phyloP scores from a whole-genome alignment of 495 filamentous ascomycete genomes.

The Filosporella fistucella region DNA sequence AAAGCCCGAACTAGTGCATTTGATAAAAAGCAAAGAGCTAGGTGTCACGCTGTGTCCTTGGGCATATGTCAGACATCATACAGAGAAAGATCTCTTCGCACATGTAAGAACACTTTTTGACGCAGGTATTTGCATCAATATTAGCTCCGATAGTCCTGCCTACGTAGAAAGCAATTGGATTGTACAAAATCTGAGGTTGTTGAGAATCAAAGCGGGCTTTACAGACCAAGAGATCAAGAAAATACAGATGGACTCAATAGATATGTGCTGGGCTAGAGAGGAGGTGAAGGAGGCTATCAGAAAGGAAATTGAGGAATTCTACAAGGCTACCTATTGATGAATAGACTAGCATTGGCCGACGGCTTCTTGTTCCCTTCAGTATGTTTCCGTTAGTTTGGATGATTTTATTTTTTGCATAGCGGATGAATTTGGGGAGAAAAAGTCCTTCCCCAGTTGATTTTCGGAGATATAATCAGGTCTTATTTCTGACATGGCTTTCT shows the following conservation, averaged over 20 bases:
- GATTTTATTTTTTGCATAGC: too few species aligned
- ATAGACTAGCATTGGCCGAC: too few species aligned
- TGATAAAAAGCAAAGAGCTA: constrained; percentile 46
- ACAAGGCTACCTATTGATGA: too few species aligned
- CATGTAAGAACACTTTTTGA: constrained; percentile 61
- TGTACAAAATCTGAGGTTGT: constrained; percentile 4
- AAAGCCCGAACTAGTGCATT: constrained; percentile 48
- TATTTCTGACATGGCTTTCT: too few species aligned
- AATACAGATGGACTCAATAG: constrained; percentile 5
- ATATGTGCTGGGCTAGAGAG: constrained; percentile 12
- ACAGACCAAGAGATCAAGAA: constrained; percentile 8
- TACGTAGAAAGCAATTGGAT: constrained; percentile 37
- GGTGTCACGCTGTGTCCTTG: constrained; percentile 67
- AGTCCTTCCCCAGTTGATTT: too few species aligned
- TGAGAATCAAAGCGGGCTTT: constrained; percentile 1
- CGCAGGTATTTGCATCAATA: constrained; percentile 57
- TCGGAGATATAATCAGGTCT: too few species aligned
- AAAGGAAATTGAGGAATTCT: neutral
- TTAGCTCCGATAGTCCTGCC: constrained; percentile 73
- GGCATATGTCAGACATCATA: constrained; percentile 62
- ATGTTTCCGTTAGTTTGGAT: too few species aligned
- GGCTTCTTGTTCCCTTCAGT: too few species aligned
- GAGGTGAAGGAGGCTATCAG: neutral
- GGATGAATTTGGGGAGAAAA: too few species aligned
- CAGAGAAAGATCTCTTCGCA: constrained; percentile 46